A percentile compares a stretch with the other conserved stretches of the same genome.
phyloP scores from a whole-genome alignment of 331 rosid genomes.

The Pyracantha coccinea region DNA sequence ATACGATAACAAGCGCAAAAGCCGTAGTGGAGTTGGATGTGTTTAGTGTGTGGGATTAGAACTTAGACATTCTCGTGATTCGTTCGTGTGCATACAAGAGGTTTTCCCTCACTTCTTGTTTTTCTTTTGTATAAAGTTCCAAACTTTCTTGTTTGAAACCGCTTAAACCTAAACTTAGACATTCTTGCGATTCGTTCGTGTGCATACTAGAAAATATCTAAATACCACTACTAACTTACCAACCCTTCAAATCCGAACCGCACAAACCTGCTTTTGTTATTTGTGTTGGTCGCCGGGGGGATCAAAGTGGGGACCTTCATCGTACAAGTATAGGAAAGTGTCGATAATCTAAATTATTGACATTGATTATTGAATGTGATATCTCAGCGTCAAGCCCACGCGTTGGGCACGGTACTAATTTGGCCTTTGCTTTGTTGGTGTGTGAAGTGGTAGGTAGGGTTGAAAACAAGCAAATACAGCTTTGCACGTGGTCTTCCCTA shows the following conservation, averaged over 20 bases:
- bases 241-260: background rate
- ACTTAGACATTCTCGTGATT: background rate
- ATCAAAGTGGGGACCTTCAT: background rate
- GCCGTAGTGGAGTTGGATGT: background rate
- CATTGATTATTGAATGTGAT: background rate
- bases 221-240: background rate
- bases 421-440: background rate
- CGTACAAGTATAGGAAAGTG: background rate
- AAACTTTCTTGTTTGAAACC: too few relatives aligned
- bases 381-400: background rate
- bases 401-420: background rate
- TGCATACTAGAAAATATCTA: too few relatives aligned
- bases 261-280: background rate
- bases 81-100: background rate
- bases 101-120: background rate
- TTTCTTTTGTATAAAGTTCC: background rate
- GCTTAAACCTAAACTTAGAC: too few relatives aligned
- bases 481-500: slow-evolving; percentile 1
- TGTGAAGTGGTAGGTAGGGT: background rate
- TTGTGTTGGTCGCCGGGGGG: background rate
- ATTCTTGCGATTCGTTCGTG: too few relatives aligned
- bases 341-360: background rate
- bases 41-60: background rate
- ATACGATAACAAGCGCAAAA: background rate
- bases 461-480: background rate